A percentile compares a stretch with the other conserved stretches of the same genome.
These are phyloP conservation scores for Trichoderma pleuroti DNA, from an alignment of 2,329 filamentous ascomycete genomes.

Conservation along the genomic window DNA sequence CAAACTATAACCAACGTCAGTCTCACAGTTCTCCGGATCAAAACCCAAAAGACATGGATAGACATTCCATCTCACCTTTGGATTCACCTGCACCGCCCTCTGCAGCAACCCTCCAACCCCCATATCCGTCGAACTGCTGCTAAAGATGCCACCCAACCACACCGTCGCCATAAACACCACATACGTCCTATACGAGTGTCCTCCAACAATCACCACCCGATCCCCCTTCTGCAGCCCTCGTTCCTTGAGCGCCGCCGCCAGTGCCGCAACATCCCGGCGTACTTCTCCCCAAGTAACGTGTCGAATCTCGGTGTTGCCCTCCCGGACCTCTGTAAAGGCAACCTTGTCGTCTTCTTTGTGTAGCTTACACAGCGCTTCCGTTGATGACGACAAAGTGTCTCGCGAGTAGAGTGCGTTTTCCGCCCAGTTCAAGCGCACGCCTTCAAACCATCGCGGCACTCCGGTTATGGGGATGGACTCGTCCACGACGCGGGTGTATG, in stretches of 20 bases:
- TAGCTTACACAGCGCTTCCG: slow-evolving; percentile 45
- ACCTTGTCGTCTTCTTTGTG: slow-evolving; percentile 69
- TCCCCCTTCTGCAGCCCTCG: slow-evolving; percentile 68
- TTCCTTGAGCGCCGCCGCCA: slow-evolving; percentile 64
- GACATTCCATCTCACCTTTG: slow-evolving; percentile 48
- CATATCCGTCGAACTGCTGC: slow-evolving; percentile 77
- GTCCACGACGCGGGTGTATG: slow-evolving; percentile 60
- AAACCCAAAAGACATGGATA: neutral
- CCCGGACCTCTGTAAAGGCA: slow-evolving; percentile 69
- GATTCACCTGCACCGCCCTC: slow-evolving; percentile 68
- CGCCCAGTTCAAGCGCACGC: slow-evolving; percentile 70
- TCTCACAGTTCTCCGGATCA: neutral
- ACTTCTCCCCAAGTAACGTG: slow-evolving; percentile 67
- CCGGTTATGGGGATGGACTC: slow-evolving; percentile 65
- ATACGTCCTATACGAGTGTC: slow-evolving; percentile 72
- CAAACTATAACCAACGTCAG: slow-evolving; percentile 42
- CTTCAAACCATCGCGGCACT: slow-evolving; percentile 74
- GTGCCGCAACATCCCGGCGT: slow-evolving; percentile 51
- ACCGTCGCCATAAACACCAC: slow-evolving; percentile 66
- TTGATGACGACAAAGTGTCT: slow-evolving; percentile 40
- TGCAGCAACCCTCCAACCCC: slow-evolving; percentile 74
- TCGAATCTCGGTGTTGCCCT: slow-evolving; percentile 55
- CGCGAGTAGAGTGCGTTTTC: slow-evolving; percentile 69
- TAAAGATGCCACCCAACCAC: slow-evolving; percentile 72
- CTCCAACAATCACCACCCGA: slow-evolving; percentile 69